Evolutionary conservation across 257 asterid species (phyloP), one percentile per base, ranked within the genome.

Genomic region (Vinca minor): DNA sequence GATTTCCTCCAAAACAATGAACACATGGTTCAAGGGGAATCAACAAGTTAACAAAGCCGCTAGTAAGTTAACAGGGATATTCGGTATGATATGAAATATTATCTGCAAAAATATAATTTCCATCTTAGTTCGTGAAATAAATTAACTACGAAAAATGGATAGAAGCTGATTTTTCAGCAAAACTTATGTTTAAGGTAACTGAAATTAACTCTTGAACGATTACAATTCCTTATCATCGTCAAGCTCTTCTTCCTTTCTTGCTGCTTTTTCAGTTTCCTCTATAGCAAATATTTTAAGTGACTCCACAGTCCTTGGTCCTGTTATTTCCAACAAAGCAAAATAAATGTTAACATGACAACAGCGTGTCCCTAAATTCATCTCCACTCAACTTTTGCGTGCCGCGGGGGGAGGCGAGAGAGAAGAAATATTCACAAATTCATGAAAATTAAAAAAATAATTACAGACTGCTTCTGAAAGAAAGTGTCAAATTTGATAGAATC

Each of bases 231-330:
- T 83, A 67, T 85, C 85, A 35, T 76, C 69, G 38, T 75, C 84
- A 23, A 62, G 73, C 68, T 77, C 78, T 36, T 20, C 49, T 38
- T 39, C 38, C 42, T 32, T 52, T 12, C 17, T 25, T 14, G 62
- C 53, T 52, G 70, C 70, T 5, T 50, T 50, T 65, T 34, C 87
- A 50, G 80, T 77, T 78, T 88, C 96, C 83, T 81, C 80, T 26
- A 88, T 64, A 29, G 77, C 96, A 66, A 86, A 84, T 46, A 63
- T 9, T 75, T 81, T 88, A 50, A 88, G 90, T 14, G 81, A 83
- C 72, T 79, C 93, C 62, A 86, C 84, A 66, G 18, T 62, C 77
- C 76, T 71, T 70, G 62, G 66, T 71, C 85, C 81, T 54, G 47
- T 68, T n/a, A n/a, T n/a, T n/a, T n/a, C n/a, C 78, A 41, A 63